Conservation (phyloP, 2,329 filamentous ascomycete genomes). For the Cladosporium cucumerinum region DNA sequence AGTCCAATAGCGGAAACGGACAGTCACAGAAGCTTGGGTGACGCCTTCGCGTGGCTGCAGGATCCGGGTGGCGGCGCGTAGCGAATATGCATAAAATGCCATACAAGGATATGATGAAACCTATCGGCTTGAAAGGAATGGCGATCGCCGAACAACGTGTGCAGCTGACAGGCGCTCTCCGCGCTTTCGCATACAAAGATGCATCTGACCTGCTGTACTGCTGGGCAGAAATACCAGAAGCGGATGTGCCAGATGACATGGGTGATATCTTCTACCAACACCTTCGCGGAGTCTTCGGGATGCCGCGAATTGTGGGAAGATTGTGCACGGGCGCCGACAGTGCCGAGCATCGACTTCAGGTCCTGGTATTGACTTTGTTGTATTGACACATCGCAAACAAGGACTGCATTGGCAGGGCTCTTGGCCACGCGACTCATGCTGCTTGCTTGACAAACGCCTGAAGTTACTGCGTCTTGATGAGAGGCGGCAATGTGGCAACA, state of each 20-base stretch:
- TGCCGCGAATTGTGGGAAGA: neutral
- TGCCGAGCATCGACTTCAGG: neutral
- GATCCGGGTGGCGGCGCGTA: neutral
- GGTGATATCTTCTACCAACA: neutral
- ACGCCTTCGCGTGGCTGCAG: constrained; percentile 2
- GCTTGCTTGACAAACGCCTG: neutral
- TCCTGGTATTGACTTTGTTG: neutral
- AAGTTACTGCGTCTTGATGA: neutral
- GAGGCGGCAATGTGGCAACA: neutral
- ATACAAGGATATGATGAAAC: neutral
- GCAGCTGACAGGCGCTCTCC: neutral
- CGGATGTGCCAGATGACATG: neutral
- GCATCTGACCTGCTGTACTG: neutral
- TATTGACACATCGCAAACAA: neutral
- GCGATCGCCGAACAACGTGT: neutral
- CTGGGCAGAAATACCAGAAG: neutral
- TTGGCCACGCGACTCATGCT: neutral
- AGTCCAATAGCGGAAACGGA: neutral
- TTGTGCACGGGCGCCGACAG: neutral
- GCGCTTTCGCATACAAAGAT: neutral
- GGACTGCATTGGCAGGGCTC: neutral
- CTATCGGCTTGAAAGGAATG: neutral
- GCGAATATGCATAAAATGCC: neutral
- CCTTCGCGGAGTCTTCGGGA: neutral
- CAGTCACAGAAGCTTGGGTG: neutral